These are phyloP conservation scores for Aquilaria malaccensis DNA, from an alignment of 345 rosid genomes.

Conservation along the genomic window DNA sequence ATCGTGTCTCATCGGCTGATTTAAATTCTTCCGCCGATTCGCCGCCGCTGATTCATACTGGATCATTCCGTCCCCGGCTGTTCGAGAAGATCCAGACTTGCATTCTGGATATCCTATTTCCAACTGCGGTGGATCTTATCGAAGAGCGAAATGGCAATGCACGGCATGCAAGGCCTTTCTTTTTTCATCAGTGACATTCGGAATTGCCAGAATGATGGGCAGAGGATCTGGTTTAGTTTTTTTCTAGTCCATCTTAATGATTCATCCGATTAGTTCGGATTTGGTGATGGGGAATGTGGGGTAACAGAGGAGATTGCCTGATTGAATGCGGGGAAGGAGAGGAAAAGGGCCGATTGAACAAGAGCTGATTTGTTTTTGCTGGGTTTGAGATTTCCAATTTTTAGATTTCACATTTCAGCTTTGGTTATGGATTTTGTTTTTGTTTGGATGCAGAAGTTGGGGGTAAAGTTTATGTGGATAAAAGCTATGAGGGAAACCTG, in stretches of 20 bases:
- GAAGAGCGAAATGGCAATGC: constrained; percentile 12
- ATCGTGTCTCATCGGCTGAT: too few species aligned
- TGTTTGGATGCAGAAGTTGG: too few species aligned
- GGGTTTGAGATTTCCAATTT: too few species aligned
- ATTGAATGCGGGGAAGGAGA: too few species aligned
- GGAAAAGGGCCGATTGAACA: too few species aligned
- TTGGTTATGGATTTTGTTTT: too few species aligned
- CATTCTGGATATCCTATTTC: constrained; percentile 6
- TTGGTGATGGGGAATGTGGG: not conserved
- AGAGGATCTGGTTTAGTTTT: constrained; percentile 2
- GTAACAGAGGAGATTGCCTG: too few species aligned
- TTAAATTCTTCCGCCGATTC: too few species aligned
- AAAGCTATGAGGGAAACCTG: too few species aligned
- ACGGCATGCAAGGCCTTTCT: constrained; percentile 97
- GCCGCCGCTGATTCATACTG: not conserved
- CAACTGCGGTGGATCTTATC: constrained; percentile 14
- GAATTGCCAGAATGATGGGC: constrained; percentile 98
- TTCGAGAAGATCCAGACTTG: constrained; percentile 11
- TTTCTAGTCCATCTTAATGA: not conserved
- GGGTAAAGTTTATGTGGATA: too few species aligned
- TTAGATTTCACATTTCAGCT: too few species aligned
- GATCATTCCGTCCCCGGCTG: not conserved
- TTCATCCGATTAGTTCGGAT: not conserved
- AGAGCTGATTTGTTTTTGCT: too few species aligned
- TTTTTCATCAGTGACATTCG: constrained; percentile 95